Evolutionary conservation across 139 green algal genomes (phyloP), one percentile per base, ranked within the genome.

Genomic region (Pseudopediastrum boryanum): DNA sequence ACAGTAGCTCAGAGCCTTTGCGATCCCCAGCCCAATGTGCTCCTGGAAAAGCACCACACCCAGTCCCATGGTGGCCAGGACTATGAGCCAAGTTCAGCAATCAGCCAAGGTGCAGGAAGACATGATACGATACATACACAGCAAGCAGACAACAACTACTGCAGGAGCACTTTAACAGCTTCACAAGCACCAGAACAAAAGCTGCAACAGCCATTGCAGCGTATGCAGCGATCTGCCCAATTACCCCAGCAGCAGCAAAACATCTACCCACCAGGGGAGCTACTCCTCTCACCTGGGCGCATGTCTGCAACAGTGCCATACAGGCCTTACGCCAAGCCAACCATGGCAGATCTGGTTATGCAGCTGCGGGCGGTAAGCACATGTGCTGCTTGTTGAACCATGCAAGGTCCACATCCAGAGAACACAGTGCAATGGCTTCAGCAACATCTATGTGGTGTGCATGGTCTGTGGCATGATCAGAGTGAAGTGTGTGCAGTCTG

Each of bases 281-380:
- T 7, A 9, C 54, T 66, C 31, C 58, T 31, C 3, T 66, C 58
- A 6, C 58, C 44, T 42, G n/a, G n/a, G n/a, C n/a, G 41, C 44
- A 62, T 61, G 43, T 9, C 46, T 5, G 35, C 25, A 35, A 73
- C 38, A 27, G 56, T 59, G 65, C 23, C 46, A 23, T 46, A 65
- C 16, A 76, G n/a, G n/a, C n/a, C n/a, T n/a, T n/a, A n/a, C n/a
- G n/a, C n/a, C n/a, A n/a, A 76, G 68, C 68, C 68, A 6, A 56
- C 48, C 31, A 36, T 76, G 3, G 48, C 68, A 27, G 68, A 76
- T 36, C 21, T 64, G 7, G 48, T 76, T n/a, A 46, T 76, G 68
- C 68, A 65, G 19, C 6, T 65, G 68, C 31, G 68, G 38, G 68
- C 68, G 13, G 46, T 2, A 44, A 10, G 25, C 12, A 23, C 46